Evolutionary conservation across 208 protist species (phyloP).

Genomic region (Angomonas deanei): DNA sequence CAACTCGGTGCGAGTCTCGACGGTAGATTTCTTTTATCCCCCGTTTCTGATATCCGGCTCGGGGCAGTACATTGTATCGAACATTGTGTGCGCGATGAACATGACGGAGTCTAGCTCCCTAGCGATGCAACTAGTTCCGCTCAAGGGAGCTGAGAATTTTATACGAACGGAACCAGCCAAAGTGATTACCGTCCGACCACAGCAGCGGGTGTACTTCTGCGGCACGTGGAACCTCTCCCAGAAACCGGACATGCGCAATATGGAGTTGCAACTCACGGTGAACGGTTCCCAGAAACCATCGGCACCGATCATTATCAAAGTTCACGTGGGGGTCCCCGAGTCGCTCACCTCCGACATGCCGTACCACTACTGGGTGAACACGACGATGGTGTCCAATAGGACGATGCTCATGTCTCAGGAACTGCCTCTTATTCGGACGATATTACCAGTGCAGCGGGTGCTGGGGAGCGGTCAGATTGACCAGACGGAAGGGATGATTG

Average conservation of each 20-base stretch:
- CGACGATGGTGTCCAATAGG: constrained; percentile 70
- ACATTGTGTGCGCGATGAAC: constrained; percentile 84
- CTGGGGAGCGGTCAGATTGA: constrained; percentile 31
- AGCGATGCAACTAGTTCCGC: constrained; percentile 78
- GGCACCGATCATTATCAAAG: constrained; percentile 67
- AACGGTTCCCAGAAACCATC: constrained; percentile 69
- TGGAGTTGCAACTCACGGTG: constrained; percentile 71
- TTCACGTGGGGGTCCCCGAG: constrained; percentile 66
- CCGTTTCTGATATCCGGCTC: constrained; percentile 63
- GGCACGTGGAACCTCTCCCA: constrained; percentile 64
- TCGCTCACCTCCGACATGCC: constrained; percentile 45
- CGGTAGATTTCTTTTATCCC: constrained; percentile 80
- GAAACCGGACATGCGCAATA: constrained; percentile 47
- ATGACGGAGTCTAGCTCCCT: constrained; percentile 79
- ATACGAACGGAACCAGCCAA: constrained; percentile 61
- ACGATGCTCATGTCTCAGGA: constrained; percentile 69
- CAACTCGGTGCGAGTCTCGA: constrained; percentile 76
- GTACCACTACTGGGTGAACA: constrained; percentile 89
- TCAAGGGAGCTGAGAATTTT: constrained; percentile 45
- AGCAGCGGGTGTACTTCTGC: constrained; percentile 85
- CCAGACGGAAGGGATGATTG: constrained; percentile 63
- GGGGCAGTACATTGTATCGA: constrained; percentile 81
- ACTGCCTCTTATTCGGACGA: constrained; percentile 58
- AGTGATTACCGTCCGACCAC: constrained; percentile 79
- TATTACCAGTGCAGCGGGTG: constrained; percentile 77